Evolutionary conservation across 2,329 filamentous ascomycete species (phyloP).

Genomic region (Scorias spongiosa): DNA sequence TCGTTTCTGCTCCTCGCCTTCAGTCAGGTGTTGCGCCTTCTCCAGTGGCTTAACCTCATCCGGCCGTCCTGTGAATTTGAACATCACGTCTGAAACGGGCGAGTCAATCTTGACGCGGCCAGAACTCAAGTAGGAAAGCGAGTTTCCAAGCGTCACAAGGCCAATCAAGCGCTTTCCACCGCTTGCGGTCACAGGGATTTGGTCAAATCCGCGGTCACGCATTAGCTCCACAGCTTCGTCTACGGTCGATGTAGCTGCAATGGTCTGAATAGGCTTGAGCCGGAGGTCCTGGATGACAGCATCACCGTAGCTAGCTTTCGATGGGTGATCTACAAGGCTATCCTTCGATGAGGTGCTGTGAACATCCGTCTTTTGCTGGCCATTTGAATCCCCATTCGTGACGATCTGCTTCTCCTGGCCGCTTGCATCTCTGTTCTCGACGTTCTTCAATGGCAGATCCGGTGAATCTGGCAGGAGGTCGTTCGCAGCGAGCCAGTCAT

Average conservation of each 20-base stretch:
- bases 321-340: conserved; percentile 20
- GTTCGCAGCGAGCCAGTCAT: conserved; percentile 97
- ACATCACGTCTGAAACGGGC: conserved; percentile 82
- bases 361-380: neutral
- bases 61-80: conserved; percentile 67
- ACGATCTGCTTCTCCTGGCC: conserved; percentile 12
- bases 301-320: conserved; percentile 40
- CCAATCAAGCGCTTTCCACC: conserved; percentile 61
- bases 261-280: conserved; percentile 84
- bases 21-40: conserved; percentile 39
- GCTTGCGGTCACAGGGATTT: conserved; percentile 72
- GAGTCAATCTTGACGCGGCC: conserved; percentile 61
- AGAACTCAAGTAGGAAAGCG: conserved; percentile 76
- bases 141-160: conserved; percentile 85
- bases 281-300: conserved; percentile 72
- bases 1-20: conserved; percentile 30
- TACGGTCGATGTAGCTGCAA: conserved; percentile 56
- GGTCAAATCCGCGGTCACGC: conserved; percentile 96
- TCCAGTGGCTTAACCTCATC: conserved; percentile 86
- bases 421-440: conserved; percentile 11
- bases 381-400: conserved; percentile 1
- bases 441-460: conserved; percentile 20
- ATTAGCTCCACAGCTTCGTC: conserved; percentile 90
- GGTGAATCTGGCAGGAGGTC: conserved; percentile 59
- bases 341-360: conserved; percentile 1